phyloP scores from a whole-genome alignment of 129 eudicot species.

The carrot (Daucus carota) region DH1_v3.0 NC_030387.2:14614001-14614500 shows the following conservation, averaged over 20 bases:
- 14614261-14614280: background rate
- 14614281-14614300: background rate
- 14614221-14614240: background rate
- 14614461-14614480: slow-evolving; percentile 63
- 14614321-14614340: slow-evolving; percentile 15
- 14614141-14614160: background rate
- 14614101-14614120: background rate
- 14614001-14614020: slow-evolving; percentile 77
- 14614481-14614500: slow-evolving; percentile 81
- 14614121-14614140: background rate
- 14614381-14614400: slow-evolving; percentile 82
- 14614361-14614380: slow-evolving; percentile 77
- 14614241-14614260: no score
- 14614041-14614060: slow-evolving; percentile 75
- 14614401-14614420: slow-evolving; percentile 79
- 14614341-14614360: slow-evolving; percentile 87
- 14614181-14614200: background rate
- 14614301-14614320: background rate
- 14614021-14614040: slow-evolving; percentile 77
- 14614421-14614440: slow-evolving; percentile 72
- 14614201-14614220: background rate
- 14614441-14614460: slow-evolving; percentile 78
- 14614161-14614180: background rate
- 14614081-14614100: slow-evolving; percentile 36
- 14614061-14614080: slow-evolving; percentile 92